A percentile compares a stretch with the other conserved stretches of the same genome.
phyloP scores from a whole-genome alignment of 2,329 filamentous ascomycete genomes.

The Myriosclerotinia curreyana region DNA sequence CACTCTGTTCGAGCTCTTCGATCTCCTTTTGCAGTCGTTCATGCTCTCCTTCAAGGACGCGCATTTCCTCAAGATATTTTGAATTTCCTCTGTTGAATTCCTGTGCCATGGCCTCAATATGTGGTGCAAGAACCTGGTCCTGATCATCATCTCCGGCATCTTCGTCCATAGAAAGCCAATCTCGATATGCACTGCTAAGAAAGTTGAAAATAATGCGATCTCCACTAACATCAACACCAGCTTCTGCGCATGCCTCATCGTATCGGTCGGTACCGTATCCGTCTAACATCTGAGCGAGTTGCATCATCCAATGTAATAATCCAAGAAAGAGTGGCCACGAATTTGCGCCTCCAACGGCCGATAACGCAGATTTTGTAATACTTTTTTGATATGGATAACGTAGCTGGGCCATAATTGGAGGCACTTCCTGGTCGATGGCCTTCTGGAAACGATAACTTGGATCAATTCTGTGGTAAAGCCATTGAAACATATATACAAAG shows the following conservation, averaged over 20 bases:
- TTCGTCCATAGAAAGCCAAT: conserved; percentile 91
- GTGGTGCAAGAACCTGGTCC: conserved; percentile 73
- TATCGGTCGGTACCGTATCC: conserved; percentile 75
- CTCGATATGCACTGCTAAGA: conserved; percentile 81
- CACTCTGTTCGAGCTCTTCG: conserved; percentile 82
- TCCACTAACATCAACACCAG: conserved; percentile 79
- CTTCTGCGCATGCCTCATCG: conserved; percentile 85
- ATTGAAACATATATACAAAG: conserved; percentile 97
- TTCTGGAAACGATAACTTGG: conserved; percentile 92
- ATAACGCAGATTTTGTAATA: conserved; percentile 94
- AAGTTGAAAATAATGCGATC: conserved; percentile 96
- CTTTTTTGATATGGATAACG: conserved; percentile 93
- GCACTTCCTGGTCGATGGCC: conserved; percentile 91
- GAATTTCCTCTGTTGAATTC: conserved; percentile 85
- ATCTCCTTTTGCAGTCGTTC: conserved; percentile 79
- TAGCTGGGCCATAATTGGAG: conserved; percentile 85
- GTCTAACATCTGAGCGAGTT: conserved; percentile 90
- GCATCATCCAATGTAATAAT: conserved; percentile 98
- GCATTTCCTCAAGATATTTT: conserved; percentile 78
- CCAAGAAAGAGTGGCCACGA: conserved; percentile 88
- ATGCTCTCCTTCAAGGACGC: conserved; percentile 83
- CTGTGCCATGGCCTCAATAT: conserved; percentile 81
- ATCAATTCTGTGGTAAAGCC: conserved; percentile 94
- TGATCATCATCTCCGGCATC: conserved; percentile 84
- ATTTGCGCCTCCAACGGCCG: conserved; percentile 92